Percentiles rank a stretch among this genome's conserved stretches.
Evolutionary conservation across 345 rosid species (phyloP).

Genomic region (Brassica cretica): DNA sequence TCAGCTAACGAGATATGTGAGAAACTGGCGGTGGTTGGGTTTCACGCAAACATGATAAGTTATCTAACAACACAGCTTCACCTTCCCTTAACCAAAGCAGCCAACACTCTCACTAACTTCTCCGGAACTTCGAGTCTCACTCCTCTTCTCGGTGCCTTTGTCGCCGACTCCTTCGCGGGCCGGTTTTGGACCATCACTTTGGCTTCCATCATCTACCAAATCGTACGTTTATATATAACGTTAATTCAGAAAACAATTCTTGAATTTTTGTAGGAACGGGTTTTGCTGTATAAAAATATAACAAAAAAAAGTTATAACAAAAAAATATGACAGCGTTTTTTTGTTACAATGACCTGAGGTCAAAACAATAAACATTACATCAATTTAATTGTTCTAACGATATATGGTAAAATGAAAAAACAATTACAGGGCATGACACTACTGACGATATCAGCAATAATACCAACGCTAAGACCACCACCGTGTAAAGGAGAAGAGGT

Average conservation of each 20-base stretch:
- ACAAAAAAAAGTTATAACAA: too few species aligned
- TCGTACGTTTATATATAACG: background rate
- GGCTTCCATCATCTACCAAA: slow-evolving; percentile 53
- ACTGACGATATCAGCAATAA: slow-evolving; percentile 69
- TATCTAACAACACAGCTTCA: slow-evolving; percentile 81
- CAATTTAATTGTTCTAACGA: background rate
- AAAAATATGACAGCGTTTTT: background rate
- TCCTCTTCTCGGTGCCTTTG: slow-evolving; percentile 81
- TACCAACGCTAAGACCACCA: slow-evolving; percentile 73
- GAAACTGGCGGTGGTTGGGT: slow-evolving; percentile 89
- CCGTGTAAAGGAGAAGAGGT: slow-evolving; percentile 57
- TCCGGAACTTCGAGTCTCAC: slow-evolving; percentile 82
- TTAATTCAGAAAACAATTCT: background rate
- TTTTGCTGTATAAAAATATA: background rate
- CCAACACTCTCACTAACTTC: slow-evolving; percentile 87
- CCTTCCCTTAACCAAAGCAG: slow-evolving; percentile 88
- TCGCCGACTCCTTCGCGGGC: slow-evolving; percentile 80
- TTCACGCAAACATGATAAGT: slow-evolving; percentile 78
- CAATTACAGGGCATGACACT: slow-evolving; percentile 71
- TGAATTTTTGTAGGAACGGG: background rate
- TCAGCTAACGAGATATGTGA: slow-evolving; percentile 85
- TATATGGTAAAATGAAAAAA: background rate
- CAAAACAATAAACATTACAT: background rate
- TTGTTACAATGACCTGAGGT: background rate
- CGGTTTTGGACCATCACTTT: slow-evolving; percentile 80